Evolutionary conservation across 2,329 filamentous ascomycete species (phyloP).

Genomic region (Xylaria sp.): DNA sequence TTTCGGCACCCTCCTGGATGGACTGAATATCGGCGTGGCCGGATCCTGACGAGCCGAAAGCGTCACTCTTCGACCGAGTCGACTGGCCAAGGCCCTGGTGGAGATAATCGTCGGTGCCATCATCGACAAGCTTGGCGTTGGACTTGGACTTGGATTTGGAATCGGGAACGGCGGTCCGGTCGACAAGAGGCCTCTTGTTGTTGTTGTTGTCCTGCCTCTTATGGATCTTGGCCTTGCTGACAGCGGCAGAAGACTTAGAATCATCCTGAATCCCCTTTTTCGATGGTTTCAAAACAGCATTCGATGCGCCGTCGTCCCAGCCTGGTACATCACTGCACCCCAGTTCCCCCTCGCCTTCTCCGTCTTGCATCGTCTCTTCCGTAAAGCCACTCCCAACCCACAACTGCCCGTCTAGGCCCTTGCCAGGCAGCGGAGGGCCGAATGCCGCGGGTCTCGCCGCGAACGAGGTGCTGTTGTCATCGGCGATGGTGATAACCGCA

Average conservation of each 20-base stretch:
- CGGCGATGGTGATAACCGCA: slow-evolving; percentile 91
- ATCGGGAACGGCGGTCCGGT: slow-evolving; percentile 30
- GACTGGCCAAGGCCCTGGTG: slow-evolving; percentile 54
- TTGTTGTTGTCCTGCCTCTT: slow-evolving; percentile 42
- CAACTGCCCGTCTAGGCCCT: slow-evolving; percentile 82
- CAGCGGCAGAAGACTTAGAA: slow-evolving; percentile 33
- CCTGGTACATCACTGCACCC: slow-evolving; percentile 94
- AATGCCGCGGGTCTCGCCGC: slow-evolving; percentile 91
- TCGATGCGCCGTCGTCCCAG: slow-evolving; percentile 69
- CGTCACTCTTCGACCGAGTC: slow-evolving; percentile 40
- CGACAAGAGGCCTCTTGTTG: slow-evolving; percentile 36
- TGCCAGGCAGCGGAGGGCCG: slow-evolving; percentile 74
- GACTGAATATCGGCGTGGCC: slow-evolving; percentile 89
- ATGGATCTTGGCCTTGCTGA: slow-evolving; percentile 38
- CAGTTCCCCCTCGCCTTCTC: slow-evolving; percentile 76
- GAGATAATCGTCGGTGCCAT: slow-evolving; percentile 85
- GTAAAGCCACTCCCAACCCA: slow-evolving; percentile 94
- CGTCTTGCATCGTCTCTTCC: slow-evolving; percentile 70
- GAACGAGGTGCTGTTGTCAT: slow-evolving; percentile 98
- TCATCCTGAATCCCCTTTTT: slow-evolving; percentile 40
- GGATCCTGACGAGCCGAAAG: slow-evolving; percentile 40
- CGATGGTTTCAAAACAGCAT: slow-evolving; percentile 46
- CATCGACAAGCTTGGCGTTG: slow-evolving; percentile 51
- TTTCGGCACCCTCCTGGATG: slow-evolving; percentile 88
- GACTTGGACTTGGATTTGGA: slow-evolving; percentile 35